These are phyloP conservation scores for Babesia gibsoni DNA, from an alignment of 169 alveolate genomes.

Conservation along the genomic window DNA sequence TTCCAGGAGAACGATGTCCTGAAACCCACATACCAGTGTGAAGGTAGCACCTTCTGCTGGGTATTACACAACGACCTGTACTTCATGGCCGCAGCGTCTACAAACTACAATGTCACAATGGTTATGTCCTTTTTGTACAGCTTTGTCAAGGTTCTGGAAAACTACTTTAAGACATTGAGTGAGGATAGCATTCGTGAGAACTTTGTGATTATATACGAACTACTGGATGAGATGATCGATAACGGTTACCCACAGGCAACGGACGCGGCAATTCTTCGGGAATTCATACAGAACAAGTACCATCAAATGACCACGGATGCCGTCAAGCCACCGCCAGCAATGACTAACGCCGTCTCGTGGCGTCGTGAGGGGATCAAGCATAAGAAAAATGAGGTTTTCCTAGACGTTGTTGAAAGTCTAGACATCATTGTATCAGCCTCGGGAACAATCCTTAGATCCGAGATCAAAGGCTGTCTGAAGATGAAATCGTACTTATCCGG, in stretches of 20 bases:
- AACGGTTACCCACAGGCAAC: slow-evolving; percentile 98
- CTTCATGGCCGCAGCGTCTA: slow-evolving; percentile 79
- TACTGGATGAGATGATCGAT: slow-evolving; percentile 98
- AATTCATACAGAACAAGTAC: slow-evolving; percentile 85
- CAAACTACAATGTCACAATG: slow-evolving; percentile 72
- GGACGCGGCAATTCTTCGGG: slow-evolving; percentile 75
- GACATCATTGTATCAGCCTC: slow-evolving; percentile 84
- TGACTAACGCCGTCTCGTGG: slow-evolving; percentile 93
- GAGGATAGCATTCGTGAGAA: slow-evolving; percentile 99
- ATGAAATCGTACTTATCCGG: slow-evolving; percentile 96
- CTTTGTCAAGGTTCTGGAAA: slow-evolving; percentile 83
- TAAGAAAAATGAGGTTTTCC: slow-evolving; percentile 96
- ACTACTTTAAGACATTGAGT: slow-evolving; percentile 94
- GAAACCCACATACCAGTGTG: slow-evolving; percentile 92
- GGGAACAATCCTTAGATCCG: slow-evolving; percentile 94
- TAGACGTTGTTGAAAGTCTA: slow-evolving; percentile 97
- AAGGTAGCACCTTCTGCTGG: slow-evolving; percentile 95
- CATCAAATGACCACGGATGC: slow-evolving; percentile 74
- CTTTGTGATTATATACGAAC: slow-evolving; percentile 97
- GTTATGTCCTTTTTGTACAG: slow-evolving; percentile 70
- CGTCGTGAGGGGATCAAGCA: slow-evolving; percentile 96
- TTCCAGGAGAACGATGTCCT: slow-evolving; percentile 92
- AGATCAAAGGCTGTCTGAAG: slow-evolving; percentile 93
- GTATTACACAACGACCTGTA: slow-evolving; percentile 93
- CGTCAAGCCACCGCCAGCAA: slow-evolving; percentile 88